phyloP scores from a whole-genome alignment of 805 yeast genomes.

The Candida michaelii region DNA sequence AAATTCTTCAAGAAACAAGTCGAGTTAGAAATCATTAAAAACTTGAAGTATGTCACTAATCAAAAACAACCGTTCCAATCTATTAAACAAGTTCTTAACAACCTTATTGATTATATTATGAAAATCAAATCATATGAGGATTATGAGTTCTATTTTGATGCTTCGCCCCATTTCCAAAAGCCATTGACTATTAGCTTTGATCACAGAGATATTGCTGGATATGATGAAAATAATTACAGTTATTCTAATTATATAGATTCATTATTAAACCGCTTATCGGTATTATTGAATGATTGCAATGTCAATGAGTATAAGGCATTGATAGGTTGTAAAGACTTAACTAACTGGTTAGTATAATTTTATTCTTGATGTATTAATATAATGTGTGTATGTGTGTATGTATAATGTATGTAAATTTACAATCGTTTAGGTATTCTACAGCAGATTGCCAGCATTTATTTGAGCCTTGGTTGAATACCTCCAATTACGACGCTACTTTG shows the following conservation, averaged over 20 bases:
- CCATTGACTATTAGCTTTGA: neutral
- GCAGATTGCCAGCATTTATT: too few relatives aligned
- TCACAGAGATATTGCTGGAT: neutral
- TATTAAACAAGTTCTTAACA: neutral
- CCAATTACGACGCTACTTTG: too few relatives aligned
- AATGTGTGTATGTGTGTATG: too few relatives aligned
- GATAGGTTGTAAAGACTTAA: slow-evolving; percentile 14
- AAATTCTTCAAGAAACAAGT: slow-evolving; percentile 12
- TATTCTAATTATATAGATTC: slow-evolving; percentile 11
- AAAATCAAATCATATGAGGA: neutral
- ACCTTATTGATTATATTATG: neutral
- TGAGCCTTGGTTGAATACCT: too few relatives aligned
- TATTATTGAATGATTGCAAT: slow-evolving; percentile 3
- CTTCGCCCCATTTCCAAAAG: neutral
- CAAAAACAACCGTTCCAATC: neutral
- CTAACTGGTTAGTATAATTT: slow-evolving; percentile 15
- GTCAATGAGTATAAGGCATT: slow-evolving; percentile 8
- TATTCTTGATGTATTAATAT: neutral
- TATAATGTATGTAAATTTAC: too few relatives aligned
- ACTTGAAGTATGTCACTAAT: slow-evolving; percentile 3
- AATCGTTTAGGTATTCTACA: too few relatives aligned
- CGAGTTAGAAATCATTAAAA: slow-evolving; percentile 14
- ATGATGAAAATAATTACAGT: neutral
- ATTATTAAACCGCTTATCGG: slow-evolving; percentile 7
- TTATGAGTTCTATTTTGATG: slow-evolving; percentile 1